Evolutionary conservation across 768 basidiomycete genomes (phyloP).

Genomic region (Termitomyces sp.): DNA sequence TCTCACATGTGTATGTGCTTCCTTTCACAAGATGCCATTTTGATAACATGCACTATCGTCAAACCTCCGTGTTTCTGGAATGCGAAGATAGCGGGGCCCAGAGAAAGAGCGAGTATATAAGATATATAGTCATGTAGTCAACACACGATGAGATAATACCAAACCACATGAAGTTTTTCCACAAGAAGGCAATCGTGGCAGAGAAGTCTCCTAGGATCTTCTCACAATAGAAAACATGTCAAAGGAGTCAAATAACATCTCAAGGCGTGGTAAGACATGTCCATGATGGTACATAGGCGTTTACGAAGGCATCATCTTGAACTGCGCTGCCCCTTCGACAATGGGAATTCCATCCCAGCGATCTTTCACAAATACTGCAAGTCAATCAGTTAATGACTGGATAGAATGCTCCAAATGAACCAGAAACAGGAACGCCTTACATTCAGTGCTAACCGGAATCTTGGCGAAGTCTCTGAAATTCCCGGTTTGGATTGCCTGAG

Average conservation of each 20-base stretch:
- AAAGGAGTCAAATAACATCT: neutral
- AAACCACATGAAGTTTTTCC: neutral
- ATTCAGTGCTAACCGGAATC: constrained; percentile 26
- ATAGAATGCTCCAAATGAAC: neutral
- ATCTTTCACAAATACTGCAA: constrained; percentile 32
- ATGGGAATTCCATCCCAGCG: constrained; percentile 25
- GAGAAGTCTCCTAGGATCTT: neutral
- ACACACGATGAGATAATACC: neutral
- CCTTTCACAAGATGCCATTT: too few relatives aligned
- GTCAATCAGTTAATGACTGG: neutral
- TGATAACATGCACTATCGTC: too few relatives aligned
- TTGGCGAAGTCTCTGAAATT: constrained; percentile 29
- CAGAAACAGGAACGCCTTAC: constrained; percentile 18
- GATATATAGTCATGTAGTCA: too few relatives aligned
- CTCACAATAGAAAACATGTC: neutral
- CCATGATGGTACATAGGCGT: neutral
- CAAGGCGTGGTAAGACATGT: neutral
- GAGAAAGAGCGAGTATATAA: too few relatives aligned
- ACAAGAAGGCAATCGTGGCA: neutral
- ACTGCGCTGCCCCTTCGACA: constrained; percentile 22
- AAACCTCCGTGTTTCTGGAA: too few relatives aligned
- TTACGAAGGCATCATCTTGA: constrained; percentile 18
- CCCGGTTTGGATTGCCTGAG: constrained; percentile 34
- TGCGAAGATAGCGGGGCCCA: too few relatives aligned
- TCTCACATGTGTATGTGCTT: too few relatives aligned